phyloP scores from a whole-genome alignment of 345 rosid species.

The Kandelia obovata region DNA sequence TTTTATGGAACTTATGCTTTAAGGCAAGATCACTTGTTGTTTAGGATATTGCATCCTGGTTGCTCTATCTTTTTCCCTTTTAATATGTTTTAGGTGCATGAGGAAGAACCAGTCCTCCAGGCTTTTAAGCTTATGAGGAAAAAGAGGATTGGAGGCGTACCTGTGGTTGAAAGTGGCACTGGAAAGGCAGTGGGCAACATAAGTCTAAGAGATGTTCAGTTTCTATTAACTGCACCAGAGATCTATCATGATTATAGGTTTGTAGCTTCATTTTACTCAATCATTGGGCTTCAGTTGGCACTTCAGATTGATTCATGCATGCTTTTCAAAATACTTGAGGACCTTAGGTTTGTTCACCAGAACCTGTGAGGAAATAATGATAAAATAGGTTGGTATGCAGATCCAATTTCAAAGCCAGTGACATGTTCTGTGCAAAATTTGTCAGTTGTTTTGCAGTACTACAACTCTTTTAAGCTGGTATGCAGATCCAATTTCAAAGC shows the following conservation, averaged over 20 bases:
- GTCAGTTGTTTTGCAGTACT: no score
- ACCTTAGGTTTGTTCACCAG: no score
- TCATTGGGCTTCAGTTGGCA: no score
- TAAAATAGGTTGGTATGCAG: no score
- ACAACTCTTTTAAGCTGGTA: no score
- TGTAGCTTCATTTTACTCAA: not conserved
- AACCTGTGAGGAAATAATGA: no score
- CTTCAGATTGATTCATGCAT: no score
- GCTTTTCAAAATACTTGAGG: no score
- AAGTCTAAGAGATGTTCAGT: slow-evolving; percentile 85
- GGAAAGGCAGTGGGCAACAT: slow-evolving; percentile 79
- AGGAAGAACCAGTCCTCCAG: slow-evolving; percentile 95
- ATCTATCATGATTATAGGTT: slow-evolving; percentile 88
- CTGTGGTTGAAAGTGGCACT: slow-evolving; percentile 56
- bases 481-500: no score
- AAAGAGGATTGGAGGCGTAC: slow-evolving; percentile 73
- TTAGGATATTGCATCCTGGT: not conserved
- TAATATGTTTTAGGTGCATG: slow-evolving; percentile 53
- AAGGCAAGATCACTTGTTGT: not conserved
- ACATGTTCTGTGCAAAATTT: no score
- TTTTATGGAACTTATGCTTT: not conserved
- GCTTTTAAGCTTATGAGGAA: slow-evolving; percentile 92
- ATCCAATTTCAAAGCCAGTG: no score
- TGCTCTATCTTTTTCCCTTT: not conserved
- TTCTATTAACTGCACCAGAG: slow-evolving; percentile 86